These are phyloP conservation scores for Nitzschia putrida DNA, from an alignment of 108 stramenopile genomes.

Conservation along the genomic window DNA sequence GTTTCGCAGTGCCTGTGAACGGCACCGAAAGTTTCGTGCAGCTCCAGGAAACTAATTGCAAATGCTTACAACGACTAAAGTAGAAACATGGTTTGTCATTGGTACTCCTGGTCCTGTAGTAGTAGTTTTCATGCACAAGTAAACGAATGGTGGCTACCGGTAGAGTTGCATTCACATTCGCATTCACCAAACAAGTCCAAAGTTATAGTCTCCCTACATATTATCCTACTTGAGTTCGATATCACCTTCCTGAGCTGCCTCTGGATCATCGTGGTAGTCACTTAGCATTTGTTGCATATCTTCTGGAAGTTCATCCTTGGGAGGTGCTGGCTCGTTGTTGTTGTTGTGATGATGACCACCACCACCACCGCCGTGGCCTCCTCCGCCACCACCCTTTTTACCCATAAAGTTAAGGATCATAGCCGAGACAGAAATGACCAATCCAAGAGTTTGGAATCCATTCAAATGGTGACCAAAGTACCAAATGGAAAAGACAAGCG, in stretches of 20 bases:
- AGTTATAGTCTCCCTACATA: too few species aligned
- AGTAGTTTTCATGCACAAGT: neutral
- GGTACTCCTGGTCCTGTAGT: neutral
- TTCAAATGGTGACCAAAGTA: constrained; percentile 92
- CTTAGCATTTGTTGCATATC: constrained; percentile 58
- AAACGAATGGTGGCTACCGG: too few species aligned
- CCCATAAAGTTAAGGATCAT: constrained; percentile 96
- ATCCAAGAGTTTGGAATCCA: constrained; percentile 76
- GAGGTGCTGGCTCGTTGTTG: constrained; percentile 1
- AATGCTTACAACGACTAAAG: constrained; percentile 2
- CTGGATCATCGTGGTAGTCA: constrained; percentile 49
- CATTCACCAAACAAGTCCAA: too few species aligned
- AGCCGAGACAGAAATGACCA: constrained; percentile 78
- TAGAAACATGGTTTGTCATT: neutral
- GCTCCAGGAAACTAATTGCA: neutral
- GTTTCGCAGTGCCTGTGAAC: constrained; percentile 65
- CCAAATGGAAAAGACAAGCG: constrained; percentile 91
- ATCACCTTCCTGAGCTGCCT: constrained; percentile 30
- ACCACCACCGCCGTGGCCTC: neutral
- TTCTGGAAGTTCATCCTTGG: constrained; percentile 29
- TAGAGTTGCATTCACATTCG: too few species aligned
- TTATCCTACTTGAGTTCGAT: constrained; percentile 17
- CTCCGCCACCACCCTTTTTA: constrained; percentile 62
- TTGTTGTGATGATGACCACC: constrained; percentile 43
- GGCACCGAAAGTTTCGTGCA: constrained; percentile 49